Percentiles rank a stretch among this genome's conserved stretches.
Conservation (phyloP, 2,329 filamentous ascomycete genomes). For the Dactylellina leptospora region DNA sequence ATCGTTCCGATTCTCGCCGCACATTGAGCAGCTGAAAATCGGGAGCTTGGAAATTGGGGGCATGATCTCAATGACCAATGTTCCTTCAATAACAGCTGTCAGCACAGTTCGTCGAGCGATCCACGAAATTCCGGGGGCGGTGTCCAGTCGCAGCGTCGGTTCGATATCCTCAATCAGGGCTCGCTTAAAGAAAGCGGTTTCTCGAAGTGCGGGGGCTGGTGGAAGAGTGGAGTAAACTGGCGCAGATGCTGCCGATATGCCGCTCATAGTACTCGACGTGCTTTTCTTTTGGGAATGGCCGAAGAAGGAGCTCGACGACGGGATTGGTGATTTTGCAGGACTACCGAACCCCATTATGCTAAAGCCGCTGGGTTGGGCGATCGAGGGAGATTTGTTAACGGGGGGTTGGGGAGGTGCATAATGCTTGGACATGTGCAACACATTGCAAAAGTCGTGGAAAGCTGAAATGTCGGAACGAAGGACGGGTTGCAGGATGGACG, state of each 20-base stretch:
- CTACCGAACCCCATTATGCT: constrained; percentile 66
- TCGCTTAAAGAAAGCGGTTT: constrained; percentile 93
- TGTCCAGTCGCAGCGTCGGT: constrained; percentile 87
- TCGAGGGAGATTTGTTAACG: constrained; percentile 74
- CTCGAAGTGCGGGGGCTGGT: constrained; percentile 74
- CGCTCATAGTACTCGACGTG: constrained; percentile 71
- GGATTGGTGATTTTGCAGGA: constrained; percentile 58
- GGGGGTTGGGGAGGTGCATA: constrained; percentile 63
- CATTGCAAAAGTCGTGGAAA: constrained; percentile 83
- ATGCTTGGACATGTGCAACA: constrained; percentile 74
- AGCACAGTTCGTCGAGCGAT: constrained; percentile 85
- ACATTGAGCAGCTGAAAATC: constrained; percentile 79
- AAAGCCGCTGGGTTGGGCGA: constrained; percentile 73
- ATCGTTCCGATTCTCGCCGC: constrained; percentile 81
- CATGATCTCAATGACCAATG: constrained; percentile 87
- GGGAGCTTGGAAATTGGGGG: constrained; percentile 66
- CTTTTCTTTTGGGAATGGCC: constrained; percentile 60
- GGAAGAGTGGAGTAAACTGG: constrained; percentile 61
- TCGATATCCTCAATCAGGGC: constrained; percentile 90
- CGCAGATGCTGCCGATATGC: constrained; percentile 64
- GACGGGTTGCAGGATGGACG: constrained; percentile 82
- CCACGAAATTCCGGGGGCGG: constrained; percentile 91
- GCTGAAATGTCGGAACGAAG: constrained; percentile 81
- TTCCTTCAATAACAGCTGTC: constrained; percentile 82
- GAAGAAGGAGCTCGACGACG: constrained; percentile 53